Evolutionary conservation across 2,329 filamentous ascomycete species (phyloP).

Genomic region (Cordyceps cicadae): DNA sequence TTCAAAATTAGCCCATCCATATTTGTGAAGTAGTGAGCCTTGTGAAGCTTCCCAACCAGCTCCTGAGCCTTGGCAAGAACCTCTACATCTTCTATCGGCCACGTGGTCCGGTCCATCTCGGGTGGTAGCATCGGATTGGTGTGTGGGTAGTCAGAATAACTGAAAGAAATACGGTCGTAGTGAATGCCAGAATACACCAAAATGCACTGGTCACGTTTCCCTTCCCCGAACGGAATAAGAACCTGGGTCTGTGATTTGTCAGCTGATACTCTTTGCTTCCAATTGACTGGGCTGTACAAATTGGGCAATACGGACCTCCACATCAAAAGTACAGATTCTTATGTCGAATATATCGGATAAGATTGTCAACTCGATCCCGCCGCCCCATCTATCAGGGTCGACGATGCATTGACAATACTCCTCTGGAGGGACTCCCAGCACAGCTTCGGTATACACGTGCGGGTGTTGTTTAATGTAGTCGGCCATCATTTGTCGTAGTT

Average conservation of each 20-base stretch:
- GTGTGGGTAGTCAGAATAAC: slow-evolving; percentile 49
- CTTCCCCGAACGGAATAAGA: slow-evolving; percentile 64
- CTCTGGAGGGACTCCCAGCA: slow-evolving; percentile 64
- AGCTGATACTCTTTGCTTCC: slow-evolving; percentile 6
- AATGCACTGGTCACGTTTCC: slow-evolving; percentile 59
- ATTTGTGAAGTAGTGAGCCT: slow-evolving; percentile 80
- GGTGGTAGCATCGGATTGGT: slow-evolving; percentile 51
- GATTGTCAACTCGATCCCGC: slow-evolving; percentile 81
- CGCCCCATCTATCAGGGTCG: slow-evolving; percentile 77
- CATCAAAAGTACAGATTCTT: slow-evolving; percentile 79
- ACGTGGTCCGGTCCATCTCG: slow-evolving; percentile 63
- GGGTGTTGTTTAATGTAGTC: slow-evolving; percentile 67
- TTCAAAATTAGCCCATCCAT: slow-evolving; percentile 70
- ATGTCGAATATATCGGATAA: slow-evolving; percentile 76
- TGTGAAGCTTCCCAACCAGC: slow-evolving; percentile 55
- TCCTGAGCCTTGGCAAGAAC: slow-evolving; percentile 61
- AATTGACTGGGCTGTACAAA: background rate
- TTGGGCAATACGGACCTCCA: slow-evolving; percentile 37
- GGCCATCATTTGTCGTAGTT: slow-evolving; percentile 70
- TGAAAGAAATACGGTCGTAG: slow-evolving; percentile 82
- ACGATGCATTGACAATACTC: slow-evolving; percentile 79
- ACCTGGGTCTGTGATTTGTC: slow-evolving; percentile 22
- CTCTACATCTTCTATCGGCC: slow-evolving; percentile 48
- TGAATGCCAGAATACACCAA: slow-evolving; percentile 89
- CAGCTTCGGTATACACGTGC: slow-evolving; percentile 63